Evolutionary conservation across 257 asterid species (phyloP).

Genomic region (Penstemon davidsonii): DNA sequence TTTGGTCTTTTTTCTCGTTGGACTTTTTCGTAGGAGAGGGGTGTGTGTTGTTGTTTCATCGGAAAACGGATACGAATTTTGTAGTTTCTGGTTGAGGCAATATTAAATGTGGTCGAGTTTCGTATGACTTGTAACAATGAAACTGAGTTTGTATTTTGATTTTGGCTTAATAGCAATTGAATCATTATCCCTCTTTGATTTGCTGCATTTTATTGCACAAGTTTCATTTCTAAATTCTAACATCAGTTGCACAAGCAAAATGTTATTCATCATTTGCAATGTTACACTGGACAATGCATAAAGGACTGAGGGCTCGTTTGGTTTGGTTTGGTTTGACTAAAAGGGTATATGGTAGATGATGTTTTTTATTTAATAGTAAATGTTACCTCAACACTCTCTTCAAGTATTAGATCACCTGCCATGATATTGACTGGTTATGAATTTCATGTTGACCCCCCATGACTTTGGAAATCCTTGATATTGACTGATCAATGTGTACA

Average conservation of each 20-base stretch:
- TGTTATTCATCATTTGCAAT: background rate
- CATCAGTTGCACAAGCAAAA: background rate
- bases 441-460: conserved; percentile 11
- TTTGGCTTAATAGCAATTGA: background rate
- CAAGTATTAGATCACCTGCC: conserved; percentile 27
- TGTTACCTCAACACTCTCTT: background rate
- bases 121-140: background rate
- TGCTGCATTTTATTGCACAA: background rate
- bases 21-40: background rate
- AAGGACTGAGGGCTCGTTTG: too few species aligned
- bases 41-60: background rate
- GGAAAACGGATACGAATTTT: background rate
- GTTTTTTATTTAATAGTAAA: too few species aligned
- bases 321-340: too few species aligned
- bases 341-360: too few species aligned
- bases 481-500: background rate
- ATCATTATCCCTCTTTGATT: background rate
- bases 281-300: too few species aligned
- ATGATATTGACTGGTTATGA: conserved; percentile 5
- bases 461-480: background rate
- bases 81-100: conserved; percentile 18
- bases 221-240: background rate
- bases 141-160: conserved; percentile 8
- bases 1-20: background rate
- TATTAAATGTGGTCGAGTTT: conserved; percentile 7